Percentiles rank a stretch among this genome's conserved stretches.
Conservation (phyloP, 169 alveolate species). For the Theileria sp. region DNA sequence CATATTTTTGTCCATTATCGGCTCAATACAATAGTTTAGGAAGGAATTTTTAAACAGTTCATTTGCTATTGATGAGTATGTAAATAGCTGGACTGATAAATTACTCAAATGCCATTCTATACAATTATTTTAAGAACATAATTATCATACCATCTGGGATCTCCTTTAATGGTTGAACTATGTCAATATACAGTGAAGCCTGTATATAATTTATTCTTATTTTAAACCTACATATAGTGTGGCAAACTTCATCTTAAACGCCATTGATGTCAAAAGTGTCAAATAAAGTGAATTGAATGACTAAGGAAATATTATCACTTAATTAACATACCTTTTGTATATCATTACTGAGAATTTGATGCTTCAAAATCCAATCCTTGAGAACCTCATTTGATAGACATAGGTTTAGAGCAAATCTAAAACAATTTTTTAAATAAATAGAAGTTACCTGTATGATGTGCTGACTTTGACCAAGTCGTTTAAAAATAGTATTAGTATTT, state of each 20-base stretch:
- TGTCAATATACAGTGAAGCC: conserved; percentile 42
- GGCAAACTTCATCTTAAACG: conserved; percentile 45
- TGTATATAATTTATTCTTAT: background rate
- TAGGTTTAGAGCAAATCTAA: conserved; percentile 30
- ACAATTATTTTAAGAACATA: background rate
- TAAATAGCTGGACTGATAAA: conserved; percentile 65
- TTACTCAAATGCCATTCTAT: conserved; percentile 59
- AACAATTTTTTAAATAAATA: too few relatives aligned
- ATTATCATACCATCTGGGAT: conserved; percentile 32
- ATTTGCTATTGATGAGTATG: conserved; percentile 48
- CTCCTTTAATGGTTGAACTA: conserved; percentile 45
- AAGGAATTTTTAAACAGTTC: conserved; percentile 15
- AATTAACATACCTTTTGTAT: conserved; percentile 15
- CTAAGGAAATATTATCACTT: background rate
- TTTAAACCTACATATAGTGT: conserved; percentile 37
- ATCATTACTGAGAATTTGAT: conserved; percentile 26
- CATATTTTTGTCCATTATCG: conserved; percentile 15
- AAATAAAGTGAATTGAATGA: conserved; percentile 49
- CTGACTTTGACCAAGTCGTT: conserved; percentile 47
- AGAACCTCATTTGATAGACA: conserved; percentile 16
- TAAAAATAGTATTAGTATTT: conserved; percentile 37
- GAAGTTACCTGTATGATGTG: conserved; percentile 42
- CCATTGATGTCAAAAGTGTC: conserved; percentile 57
- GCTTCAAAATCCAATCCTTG: conserved; percentile 48
- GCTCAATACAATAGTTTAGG: conserved; percentile 30